These are phyloP conservation scores for Cicer pinnatifidum DNA, from an alignment of 306 rosid genomes.

Conservation along the genomic window DNA sequence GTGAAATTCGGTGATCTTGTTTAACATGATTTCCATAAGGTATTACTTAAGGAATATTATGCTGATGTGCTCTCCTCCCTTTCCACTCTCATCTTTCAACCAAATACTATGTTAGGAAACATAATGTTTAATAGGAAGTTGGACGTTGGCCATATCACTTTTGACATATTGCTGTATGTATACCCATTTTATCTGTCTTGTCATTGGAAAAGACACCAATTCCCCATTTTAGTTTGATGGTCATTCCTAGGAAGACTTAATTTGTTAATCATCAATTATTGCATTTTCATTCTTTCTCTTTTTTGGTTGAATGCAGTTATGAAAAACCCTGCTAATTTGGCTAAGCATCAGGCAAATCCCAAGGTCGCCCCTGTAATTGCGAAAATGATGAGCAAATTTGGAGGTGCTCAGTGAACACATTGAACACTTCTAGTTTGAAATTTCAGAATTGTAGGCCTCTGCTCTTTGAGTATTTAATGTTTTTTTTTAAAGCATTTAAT, in stretches of 20 bases:
- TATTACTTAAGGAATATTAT: neutral
- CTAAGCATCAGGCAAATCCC: slow-evolving; percentile 85
- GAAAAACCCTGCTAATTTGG: slow-evolving; percentile 90
- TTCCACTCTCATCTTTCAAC: neutral
- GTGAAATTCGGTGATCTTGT: neutral
- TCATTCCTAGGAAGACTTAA: neutral
- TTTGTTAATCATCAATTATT: neutral
- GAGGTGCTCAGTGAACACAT: slow-evolving; percentile 60
- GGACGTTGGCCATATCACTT: neutral
- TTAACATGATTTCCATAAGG: slow-evolving; percentile 1
- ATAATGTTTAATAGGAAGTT: neutral
- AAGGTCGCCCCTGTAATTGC: slow-evolving; percentile 90
- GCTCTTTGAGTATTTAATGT: slow-evolving; percentile 12
- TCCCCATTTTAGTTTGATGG: neutral
- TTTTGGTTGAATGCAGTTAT: slow-evolving; percentile 63
- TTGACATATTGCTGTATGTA: neutral
- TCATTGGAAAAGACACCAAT: neutral
- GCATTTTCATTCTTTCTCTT: neutral
- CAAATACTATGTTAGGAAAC: neutral
- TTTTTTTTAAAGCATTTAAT: neutral
- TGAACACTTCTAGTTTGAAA: slow-evolving; percentile 38
- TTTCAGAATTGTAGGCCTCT: slow-evolving; percentile 23
- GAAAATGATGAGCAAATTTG: slow-evolving; percentile 90
- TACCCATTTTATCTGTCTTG: neutral
- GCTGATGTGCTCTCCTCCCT: no score